phyloP scores from a whole-genome alignment of 1,284 basidiomycete genomes.

The Boletus subluridellus region DNA sequence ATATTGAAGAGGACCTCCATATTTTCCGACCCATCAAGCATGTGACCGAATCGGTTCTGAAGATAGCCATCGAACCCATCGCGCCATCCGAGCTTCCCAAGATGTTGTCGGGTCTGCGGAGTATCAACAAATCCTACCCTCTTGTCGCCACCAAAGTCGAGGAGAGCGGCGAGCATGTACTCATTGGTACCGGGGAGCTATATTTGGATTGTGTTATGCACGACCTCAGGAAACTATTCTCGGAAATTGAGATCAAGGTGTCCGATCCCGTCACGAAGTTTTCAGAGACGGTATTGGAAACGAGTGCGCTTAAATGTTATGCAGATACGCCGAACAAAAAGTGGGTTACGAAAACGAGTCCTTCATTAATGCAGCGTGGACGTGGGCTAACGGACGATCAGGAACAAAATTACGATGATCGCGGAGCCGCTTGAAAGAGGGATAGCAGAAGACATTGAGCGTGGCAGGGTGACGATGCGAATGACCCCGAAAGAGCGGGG shows the following conservation, averaged over 20 bases:
- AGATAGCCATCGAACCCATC: conserved; percentile 97
- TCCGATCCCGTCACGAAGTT: conserved; percentile 99
- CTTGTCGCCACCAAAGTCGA: conserved; percentile 94
- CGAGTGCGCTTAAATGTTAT: conserved; percentile 96
- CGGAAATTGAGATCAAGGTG: conserved; percentile 99
- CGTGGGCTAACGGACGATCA: conserved; percentile 33
- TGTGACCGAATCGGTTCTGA: conserved; percentile 96
- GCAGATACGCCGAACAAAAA: conserved; percentile 99
- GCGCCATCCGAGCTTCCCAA: conserved; percentile 97
- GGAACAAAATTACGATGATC: conserved; percentile 97
- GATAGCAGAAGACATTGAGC: conserved; percentile 91
- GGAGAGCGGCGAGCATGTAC: conserved; percentile 96
- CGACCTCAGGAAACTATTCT: conserved; percentile 88
- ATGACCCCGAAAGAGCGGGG: conserved; percentile 93
- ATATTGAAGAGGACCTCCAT: conserved; percentile 81
- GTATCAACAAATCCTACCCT: conserved; percentile 97
- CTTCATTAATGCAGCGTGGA: conserved; percentile 1
- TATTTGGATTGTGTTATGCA: conserved; percentile 98
- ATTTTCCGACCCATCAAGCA: conserved; percentile 96
- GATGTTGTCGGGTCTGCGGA: conserved; percentile 95
- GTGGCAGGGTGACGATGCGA: conserved; percentile 85
- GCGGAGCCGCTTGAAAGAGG: conserved; percentile 93
- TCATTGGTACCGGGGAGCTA: conserved; percentile 95
- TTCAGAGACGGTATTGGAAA: conserved; percentile 98
- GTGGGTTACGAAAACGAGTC: conserved; percentile 45